A percentile compares a stretch with the other conserved stretches of the same genome.
Conservation (phyloP, 176 grass and related monocot species). For the Typha latifolia region DNA sequence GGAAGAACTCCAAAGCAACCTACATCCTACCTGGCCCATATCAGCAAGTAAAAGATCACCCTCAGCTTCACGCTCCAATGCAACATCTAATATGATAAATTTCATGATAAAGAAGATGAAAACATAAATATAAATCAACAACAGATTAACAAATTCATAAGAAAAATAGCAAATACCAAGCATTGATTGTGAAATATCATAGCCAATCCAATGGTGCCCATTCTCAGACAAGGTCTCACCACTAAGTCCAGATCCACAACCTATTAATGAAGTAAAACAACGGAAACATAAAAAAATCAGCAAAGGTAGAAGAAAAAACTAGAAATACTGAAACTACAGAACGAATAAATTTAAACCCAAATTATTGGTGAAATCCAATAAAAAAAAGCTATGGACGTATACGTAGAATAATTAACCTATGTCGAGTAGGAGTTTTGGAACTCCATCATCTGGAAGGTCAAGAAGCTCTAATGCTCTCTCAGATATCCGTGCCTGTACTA, state of each 20-base stretch:
- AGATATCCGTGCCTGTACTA: conserved; percentile 64
- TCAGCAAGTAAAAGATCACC: conserved; percentile 80
- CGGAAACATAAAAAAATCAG: neutral
- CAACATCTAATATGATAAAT: conserved; percentile 41
- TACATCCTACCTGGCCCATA: conserved; percentile 73
- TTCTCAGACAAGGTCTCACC: conserved; percentile 74
- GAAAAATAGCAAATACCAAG: conserved; percentile 32
- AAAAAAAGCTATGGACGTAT: too few relatives aligned
- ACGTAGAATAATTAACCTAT: conserved; percentile 41
- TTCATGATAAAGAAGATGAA: neutral
- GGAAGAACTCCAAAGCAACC: neutral
- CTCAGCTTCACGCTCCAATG: conserved; percentile 67
- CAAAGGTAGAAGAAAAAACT: neutral
- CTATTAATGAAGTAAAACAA: conserved; percentile 25
- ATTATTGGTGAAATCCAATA: too few relatives aligned
- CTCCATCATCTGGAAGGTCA: conserved; percentile 55
- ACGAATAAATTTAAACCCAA: neutral
- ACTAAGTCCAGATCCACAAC: conserved; percentile 87
- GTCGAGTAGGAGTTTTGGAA: conserved; percentile 80
- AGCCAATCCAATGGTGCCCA: conserved; percentile 92
- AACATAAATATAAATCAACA: neutral
- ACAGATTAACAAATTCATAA: neutral
- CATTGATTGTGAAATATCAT: conserved; percentile 90
- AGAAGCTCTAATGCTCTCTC: conserved; percentile 91
- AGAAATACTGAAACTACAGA: neutral